These are phyloP conservation scores for Termitomyces sp. DNA, from an alignment of 768 basidiomycete species.

Conservation along the genomic window DNA sequence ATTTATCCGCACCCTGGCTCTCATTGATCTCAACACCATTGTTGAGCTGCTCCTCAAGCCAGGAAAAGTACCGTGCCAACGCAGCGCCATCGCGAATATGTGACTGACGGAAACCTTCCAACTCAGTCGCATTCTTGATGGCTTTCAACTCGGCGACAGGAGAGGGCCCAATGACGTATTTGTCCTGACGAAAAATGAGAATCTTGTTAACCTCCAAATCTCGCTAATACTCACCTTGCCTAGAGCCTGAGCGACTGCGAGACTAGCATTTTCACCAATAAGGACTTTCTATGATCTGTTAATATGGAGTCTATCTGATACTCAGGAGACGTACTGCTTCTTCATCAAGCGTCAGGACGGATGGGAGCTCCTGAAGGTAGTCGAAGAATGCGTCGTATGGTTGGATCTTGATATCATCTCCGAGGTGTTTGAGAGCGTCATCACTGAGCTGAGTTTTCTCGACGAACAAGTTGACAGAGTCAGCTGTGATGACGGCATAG, in stretches of 20 bases:
- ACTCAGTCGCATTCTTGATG: constrained; percentile 76
- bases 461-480: constrained; percentile 66
- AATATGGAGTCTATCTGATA: not conserved
- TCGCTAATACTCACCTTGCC: constrained; percentile 45
- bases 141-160: constrained; percentile 78
- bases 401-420: constrained; percentile 54
- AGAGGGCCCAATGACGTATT: constrained; percentile 59
- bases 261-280: constrained; percentile 71
- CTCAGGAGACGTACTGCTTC: constrained; percentile 24
- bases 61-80: constrained; percentile 85
- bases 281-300: constrained; percentile 56
- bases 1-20: constrained; percentile 70
- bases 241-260: constrained; percentile 80
- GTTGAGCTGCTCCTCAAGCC: constrained; percentile 84
- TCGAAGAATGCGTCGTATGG: constrained; percentile 69
- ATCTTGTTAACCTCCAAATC: not conserved
- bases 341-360: constrained; percentile 27
- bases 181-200: constrained; percentile 35
- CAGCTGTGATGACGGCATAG: constrained; percentile 72
- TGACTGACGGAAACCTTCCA: constrained; percentile 84
- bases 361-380: constrained; percentile 51
- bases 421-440: constrained; percentile 45
- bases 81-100: constrained; percentile 92
- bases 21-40: constrained; percentile 66
- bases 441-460: constrained; percentile 48